phyloP scores from a whole-genome alignment of 148 eudicot species.

The Persicaria tinctoria region DNA sequence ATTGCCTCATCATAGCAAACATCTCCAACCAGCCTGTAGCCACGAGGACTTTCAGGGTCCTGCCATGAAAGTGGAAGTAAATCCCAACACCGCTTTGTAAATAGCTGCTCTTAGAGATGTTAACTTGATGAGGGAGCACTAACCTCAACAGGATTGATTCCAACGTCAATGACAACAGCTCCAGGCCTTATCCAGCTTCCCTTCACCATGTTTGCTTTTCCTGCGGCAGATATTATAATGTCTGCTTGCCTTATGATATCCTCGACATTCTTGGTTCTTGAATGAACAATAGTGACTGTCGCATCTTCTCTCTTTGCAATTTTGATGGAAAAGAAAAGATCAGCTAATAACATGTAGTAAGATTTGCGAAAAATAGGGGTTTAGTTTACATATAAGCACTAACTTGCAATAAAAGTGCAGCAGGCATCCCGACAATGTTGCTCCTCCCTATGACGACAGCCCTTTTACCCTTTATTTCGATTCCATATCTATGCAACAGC shows the following conservation, averaged over 20 bases:
- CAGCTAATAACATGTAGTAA: neutral
- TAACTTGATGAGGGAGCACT: neutral
- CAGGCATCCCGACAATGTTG: constrained; percentile 94
- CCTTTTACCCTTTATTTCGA: constrained; percentile 67
- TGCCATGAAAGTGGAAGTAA: constrained; percentile 22
- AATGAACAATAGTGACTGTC: constrained; percentile 82
- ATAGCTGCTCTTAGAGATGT: neutral
- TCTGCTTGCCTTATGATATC: constrained; percentile 80
- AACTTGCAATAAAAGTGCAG: constrained; percentile 81
- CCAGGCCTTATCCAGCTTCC: constrained; percentile 96
- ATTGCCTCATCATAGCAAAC: constrained; percentile 84
- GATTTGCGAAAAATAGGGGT: neutral
- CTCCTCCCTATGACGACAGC: constrained; percentile 97
- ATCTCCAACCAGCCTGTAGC: constrained; percentile 87
- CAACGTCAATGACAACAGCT: constrained; percentile 88
- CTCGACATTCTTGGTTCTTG: constrained; percentile 80
- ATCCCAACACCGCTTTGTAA: neutral
- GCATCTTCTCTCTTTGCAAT: constrained; percentile 83
- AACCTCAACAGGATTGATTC: constrained; percentile 89
- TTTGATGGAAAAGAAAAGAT: neutral
- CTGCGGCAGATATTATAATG: constrained; percentile 77
- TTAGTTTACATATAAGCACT: constrained; percentile 8
- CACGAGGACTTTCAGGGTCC: constrained; percentile 60
- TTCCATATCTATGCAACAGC: constrained; percentile 70
- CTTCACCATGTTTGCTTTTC: constrained; percentile 82